A percentile compares a stretch with the other conserved stretches of the same genome.
These are phyloP conservation scores for Talaromyces sp. DNA, from an alignment of 2,329 filamentous ascomycete species.

Conservation along the genomic window DNA sequence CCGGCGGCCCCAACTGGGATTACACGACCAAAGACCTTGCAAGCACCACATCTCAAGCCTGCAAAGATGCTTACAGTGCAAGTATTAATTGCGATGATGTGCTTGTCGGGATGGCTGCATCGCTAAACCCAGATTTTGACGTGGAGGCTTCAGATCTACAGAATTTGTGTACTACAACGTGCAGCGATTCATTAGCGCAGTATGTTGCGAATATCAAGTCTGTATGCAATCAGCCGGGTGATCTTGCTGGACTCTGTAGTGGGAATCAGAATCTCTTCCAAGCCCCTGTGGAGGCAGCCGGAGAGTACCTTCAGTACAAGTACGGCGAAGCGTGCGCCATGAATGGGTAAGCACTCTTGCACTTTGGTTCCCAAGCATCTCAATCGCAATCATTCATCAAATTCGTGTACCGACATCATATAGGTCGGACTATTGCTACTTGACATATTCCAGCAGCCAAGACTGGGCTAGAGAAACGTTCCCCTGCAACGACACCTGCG, in stretches of 20 bases:
- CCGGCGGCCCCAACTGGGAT: conserved; percentile 29
- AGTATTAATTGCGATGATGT: conserved; percentile 31
- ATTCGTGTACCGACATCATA: not conserved
- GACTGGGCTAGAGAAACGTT: conserved; percentile 24
- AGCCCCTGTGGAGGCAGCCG: conserved; percentile 21
- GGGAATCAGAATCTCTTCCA: conserved; percentile 18
- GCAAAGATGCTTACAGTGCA: conserved; percentile 30
- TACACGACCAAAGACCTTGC: conserved; percentile 31
- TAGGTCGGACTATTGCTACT: conserved; percentile 28
- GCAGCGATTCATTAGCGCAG: conserved; percentile 25
- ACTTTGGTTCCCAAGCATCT: not conserved
- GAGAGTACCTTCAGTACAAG: conserved; percentile 27
- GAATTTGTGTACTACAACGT: conserved; percentile 27
- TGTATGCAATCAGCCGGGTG: conserved; percentile 26
- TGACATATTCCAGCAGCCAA: conserved; percentile 20
- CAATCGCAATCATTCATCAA: not conserved
- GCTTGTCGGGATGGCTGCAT: conserved; percentile 30
- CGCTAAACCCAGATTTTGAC: conserved; percentile 28
- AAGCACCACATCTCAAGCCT: conserved; percentile 29
- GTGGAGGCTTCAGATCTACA: conserved; percentile 25
- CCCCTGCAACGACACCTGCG: conserved; percentile 28
- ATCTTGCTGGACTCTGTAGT: conserved; percentile 24
- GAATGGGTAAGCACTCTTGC: conserved; percentile 21
- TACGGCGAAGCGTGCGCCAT: conserved; percentile 24
- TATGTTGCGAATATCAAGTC: conserved; percentile 27